Evolutionary conservation across 2,329 filamentous ascomycete species (phyloP).

Genomic region (Colletotrichum neosansevieriae): DNA sequence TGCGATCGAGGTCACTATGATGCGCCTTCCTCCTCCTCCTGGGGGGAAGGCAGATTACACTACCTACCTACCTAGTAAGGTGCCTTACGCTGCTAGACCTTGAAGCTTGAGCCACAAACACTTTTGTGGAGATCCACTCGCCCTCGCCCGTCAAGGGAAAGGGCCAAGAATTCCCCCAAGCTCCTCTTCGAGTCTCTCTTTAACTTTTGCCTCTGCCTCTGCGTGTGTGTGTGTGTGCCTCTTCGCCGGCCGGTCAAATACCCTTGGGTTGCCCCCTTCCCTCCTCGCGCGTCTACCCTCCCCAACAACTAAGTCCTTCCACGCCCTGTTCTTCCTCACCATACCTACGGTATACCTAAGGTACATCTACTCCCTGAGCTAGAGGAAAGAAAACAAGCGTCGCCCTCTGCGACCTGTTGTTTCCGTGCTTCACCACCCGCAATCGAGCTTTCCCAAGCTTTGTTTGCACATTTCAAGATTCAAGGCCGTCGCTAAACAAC

Average conservation of each 20-base stretch:
- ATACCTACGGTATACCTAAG: background rate
- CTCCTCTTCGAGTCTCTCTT: slow-evolving; percentile 6
- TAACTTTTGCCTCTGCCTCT: slow-evolving; percentile 3
- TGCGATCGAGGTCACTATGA: too few relatives aligned
- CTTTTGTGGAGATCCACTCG: slow-evolving; percentile 30
- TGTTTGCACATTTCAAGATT: background rate
- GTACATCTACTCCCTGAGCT: background rate
- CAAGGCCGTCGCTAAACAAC: background rate
- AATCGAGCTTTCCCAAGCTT: slow-evolving; percentile 14
- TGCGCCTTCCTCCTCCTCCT: too few relatives aligned
- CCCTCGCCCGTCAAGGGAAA: slow-evolving; percentile 23
- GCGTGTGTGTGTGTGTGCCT: background rate
- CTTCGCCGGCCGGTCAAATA: slow-evolving; percentile 33
- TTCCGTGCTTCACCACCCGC: slow-evolving; percentile 4
- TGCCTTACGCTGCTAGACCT: slow-evolving; percentile 3
- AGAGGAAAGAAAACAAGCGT: background rate
- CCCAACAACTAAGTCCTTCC: background rate
- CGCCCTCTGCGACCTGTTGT: slow-evolving; percentile 14
- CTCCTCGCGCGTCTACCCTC: background rate
- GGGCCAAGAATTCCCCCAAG: slow-evolving; percentile 33
- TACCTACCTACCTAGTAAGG: too few relatives aligned
- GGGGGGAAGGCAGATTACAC: too few relatives aligned
- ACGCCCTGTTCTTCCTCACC: background rate
- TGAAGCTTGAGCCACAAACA: slow-evolving; percentile 29
- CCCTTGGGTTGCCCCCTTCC: slow-evolving; percentile 14